Evolutionary conservation across 805 yeast species (phyloP).

Genomic region (Candida maesae): DNA sequence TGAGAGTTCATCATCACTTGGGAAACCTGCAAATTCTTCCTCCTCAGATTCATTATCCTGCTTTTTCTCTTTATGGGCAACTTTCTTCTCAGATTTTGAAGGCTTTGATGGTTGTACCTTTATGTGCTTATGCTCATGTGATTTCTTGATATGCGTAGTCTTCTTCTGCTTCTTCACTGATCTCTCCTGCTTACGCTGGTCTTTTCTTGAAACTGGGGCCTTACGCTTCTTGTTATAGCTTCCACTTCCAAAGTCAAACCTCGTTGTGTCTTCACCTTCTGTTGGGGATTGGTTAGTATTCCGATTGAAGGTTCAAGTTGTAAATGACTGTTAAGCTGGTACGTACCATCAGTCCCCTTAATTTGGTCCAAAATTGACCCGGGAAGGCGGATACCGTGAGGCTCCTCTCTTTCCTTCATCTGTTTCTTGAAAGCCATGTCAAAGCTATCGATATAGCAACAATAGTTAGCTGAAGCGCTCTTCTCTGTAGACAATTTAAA

Average conservation of each 20-base stretch:
- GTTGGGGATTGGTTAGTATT: slow-evolving; percentile 7
- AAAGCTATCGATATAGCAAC: too few species aligned
- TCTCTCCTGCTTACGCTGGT: slow-evolving; percentile 39
- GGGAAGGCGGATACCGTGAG: slow-evolving; percentile 52
- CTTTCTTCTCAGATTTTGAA: slow-evolving; percentile 31
- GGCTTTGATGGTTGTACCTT: slow-evolving; percentile 19
- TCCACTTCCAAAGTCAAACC: slow-evolving; percentile 26
- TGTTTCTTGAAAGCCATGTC: slow-evolving; percentile 12
- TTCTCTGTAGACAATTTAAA: too few species aligned
- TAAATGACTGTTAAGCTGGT: too few species aligned
- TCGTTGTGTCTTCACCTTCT: slow-evolving; percentile 36
- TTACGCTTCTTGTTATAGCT: slow-evolving; percentile 34
- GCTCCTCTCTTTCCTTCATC: slow-evolving; percentile 15
- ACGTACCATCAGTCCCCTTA: slow-evolving; percentile 26
- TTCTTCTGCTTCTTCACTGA: slow-evolving; percentile 31
- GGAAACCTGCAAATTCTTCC: slow-evolving; percentile 21
- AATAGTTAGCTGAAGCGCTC: too few species aligned
- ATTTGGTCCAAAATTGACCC: slow-evolving; percentile 52
- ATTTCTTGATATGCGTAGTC: slow-evolving; percentile 6
- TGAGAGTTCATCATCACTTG: slow-evolving; percentile 11
- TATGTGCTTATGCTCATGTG: neutral
- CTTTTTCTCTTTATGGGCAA: slow-evolving; percentile 2
- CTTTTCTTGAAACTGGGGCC: slow-evolving; percentile 36
- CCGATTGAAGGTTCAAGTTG: neutral
- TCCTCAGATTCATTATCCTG: slow-evolving; percentile 14